Evolutionary conservation across 2,329 filamentous ascomycete genomes (phyloP), one percentile per base, ranked within the genome.

Genomic region (Fusarium caatingaense): DNA sequence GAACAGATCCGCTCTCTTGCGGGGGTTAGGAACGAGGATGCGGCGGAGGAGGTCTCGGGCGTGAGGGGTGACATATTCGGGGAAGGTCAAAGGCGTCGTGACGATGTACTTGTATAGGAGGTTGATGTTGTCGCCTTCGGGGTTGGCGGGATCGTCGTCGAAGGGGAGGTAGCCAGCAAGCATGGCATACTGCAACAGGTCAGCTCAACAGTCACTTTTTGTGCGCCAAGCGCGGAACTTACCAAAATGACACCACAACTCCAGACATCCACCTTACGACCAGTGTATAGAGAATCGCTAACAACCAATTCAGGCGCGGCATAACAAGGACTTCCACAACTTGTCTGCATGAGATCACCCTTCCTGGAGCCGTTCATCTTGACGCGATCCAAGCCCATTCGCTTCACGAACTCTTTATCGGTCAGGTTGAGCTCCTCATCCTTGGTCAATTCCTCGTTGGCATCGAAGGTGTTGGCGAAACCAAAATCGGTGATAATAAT

Each of bases 401-500:
- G 87, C 83, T 95, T 95, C 66, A 98, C 92, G 77, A 91, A 96
- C 20, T 98, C 94, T 71, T 93, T 92, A 77, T 97, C 95, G 27
- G 89, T 88, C 23, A 99, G 83, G 69, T 94, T 93, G 75, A 93
- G 88, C 80, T 98, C 96, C 71, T 98, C 92, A 63, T 98, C 94
- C 64, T 97, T 93, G 7, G 88, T 89, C 41, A 99, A 86, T 78
- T 98, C 94, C 77, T 99, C 96, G 37, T 85, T 83, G 1, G 96
- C 89, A 77, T 98, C 92, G 77, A 99, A 99, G 1, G 94, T 98
- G 81, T 99, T 99, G 73, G 96, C 96, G 79, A 99, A 99, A 20
- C 96, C 96, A 81, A 99, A 99, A 82, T 99, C 96, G 18, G 96
- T 99, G 78, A 99, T 99, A 82, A 99, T 99, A 77, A 99, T 98